Evolutionary conservation across 495 filamentous ascomycete species (phyloP), one percentile per base, ranked within the genome.

Genomic region (Trichocladium uniseriatum): DNA sequence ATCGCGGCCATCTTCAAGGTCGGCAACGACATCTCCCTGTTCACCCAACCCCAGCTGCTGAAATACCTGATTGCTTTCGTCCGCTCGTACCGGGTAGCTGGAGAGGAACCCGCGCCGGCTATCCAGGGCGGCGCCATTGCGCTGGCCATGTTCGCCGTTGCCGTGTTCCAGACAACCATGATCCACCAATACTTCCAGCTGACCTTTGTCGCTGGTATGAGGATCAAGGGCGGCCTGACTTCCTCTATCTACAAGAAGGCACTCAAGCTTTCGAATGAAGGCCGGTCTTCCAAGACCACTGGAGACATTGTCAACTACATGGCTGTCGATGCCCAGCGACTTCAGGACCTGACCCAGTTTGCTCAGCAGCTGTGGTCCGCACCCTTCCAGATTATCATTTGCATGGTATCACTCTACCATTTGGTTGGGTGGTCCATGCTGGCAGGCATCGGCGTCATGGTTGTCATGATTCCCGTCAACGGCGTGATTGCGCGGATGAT

Each of bases 271-370:
- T 95, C 89, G 0, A 96, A 94, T 58, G 94, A 99, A 68, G 94
- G 91, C 14, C 78, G 91, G 36, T 76, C 86, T n/a, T 60, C 80
- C 19, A 95, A 97, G 68, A 88, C 89, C 3, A 97, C 94, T 2
- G 94, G 94, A 40, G 94, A 99, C 64, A 96, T 97, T 66, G 94
- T 99, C 56, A 99, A 97, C 57, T 87, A 94, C 63, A 97, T 97
- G 88, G 92, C 94, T 20, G 90, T 97, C 18, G 94, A 99, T 65
- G 90, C 89, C 38, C 92, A 97, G 61, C 80, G 94, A 27, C 75
- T 99, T 35, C 85, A 95, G 55, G 94, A 99, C 69, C 70, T 99
- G 45, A 90, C 90, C 3, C 94, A 97, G 58, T 99, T 87, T 60
- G 90, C 87, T 29, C 89, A 90, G 58, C 90, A 95, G 67, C 70